Base-by-base conservation (phyloP, 2,329 filamentous ascomycete species). In the Drechmeria coniospora region DNA sequence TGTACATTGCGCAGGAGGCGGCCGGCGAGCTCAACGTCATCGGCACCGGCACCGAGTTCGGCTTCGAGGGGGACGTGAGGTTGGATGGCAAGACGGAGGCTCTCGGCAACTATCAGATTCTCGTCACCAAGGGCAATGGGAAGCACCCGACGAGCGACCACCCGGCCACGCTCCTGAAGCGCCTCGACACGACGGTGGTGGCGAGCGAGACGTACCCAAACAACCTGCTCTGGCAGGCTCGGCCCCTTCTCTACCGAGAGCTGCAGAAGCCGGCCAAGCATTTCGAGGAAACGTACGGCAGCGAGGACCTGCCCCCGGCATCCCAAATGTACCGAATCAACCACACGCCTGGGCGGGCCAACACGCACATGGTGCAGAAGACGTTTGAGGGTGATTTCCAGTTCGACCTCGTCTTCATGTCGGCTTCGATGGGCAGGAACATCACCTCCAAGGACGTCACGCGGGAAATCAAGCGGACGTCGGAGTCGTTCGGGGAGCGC, bases 331-430 rank as follows among this genome's bases (percentile, higher is more conserved):
- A 92, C 51, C 81, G 81, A 6, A 63, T 95, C 29, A 54, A 63
- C 24, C 78, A 92, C 48, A 53, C 57, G 18, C 74, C 79, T 3
- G 72, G 68, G 5, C 43, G 54, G 9, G 87, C 84, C 17, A 95
- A 95, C 45, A 57, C 82, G 10, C 87, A 98, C 37, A 57, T 93
- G 22, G 65, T 95, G 11, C 83, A 98, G 53, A 94, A 93, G 56
- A 72, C 84, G 2, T 95, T 93, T 42, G 70, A 86, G 42, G 87
- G 90, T 2, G 53, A 75, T 2, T 98, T 95, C 44, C 83, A 86
- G 59, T 95, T 95, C 41, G 90, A 95, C 48, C 65, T 95, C 29
- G 63, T 95, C 26, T 94, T 84, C 57, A 83, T 81, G 4, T 92
- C 86, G 33, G 73, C 59, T 10, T 86, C 81, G 12, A 68, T 74